These are phyloP conservation scores for Alternaria gansuensis DNA, from an alignment of 2,329 filamentous ascomycete genomes.

Conservation along the genomic window DNA sequence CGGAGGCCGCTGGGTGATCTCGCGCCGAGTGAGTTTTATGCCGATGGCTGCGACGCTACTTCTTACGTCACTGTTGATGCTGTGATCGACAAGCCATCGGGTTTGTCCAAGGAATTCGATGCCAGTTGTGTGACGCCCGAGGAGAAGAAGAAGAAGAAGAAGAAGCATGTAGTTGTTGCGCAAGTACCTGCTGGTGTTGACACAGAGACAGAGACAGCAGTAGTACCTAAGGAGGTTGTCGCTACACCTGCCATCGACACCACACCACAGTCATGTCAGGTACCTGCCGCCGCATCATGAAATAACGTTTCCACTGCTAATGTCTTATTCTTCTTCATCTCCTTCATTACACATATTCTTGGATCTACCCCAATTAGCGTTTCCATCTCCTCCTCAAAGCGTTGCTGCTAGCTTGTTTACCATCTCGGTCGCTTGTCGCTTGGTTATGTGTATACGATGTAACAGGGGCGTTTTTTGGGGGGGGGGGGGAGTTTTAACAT, in stretches of 20 bases:
- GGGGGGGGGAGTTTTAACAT: too few species aligned
- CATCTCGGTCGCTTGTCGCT: not conserved
- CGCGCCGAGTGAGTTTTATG: constrained; percentile 51
- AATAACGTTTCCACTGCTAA: not conserved
- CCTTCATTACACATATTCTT: not conserved
- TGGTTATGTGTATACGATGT: constrained; percentile 1
- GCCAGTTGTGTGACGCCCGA: constrained; percentile 29
- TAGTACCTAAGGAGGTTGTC: not conserved
- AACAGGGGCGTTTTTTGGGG: not conserved
- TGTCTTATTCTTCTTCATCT: not conserved
- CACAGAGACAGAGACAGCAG: not conserved
- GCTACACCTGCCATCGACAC: not conserved
- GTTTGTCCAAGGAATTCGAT: constrained; percentile 48
- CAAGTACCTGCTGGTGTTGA: not conserved
- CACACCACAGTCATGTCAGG: not conserved
- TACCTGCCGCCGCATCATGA: constrained; percentile 5
- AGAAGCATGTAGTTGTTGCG: not conserved
- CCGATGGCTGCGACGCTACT: constrained; percentile 47
- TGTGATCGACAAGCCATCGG: constrained; percentile 47
- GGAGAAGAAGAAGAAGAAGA: constrained; percentile 18
- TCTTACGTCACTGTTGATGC: constrained; percentile 51
- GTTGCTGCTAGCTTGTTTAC: not conserved
- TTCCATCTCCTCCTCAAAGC: not conserved
- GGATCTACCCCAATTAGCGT: not conserved
- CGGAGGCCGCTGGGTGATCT: constrained; percentile 51